Percentiles rank a stretch among this genome's conserved stretches.
phyloP scores from a whole-genome alignment of 176 grass and related monocot genomes.

The Aechmea fasciata region DNA sequence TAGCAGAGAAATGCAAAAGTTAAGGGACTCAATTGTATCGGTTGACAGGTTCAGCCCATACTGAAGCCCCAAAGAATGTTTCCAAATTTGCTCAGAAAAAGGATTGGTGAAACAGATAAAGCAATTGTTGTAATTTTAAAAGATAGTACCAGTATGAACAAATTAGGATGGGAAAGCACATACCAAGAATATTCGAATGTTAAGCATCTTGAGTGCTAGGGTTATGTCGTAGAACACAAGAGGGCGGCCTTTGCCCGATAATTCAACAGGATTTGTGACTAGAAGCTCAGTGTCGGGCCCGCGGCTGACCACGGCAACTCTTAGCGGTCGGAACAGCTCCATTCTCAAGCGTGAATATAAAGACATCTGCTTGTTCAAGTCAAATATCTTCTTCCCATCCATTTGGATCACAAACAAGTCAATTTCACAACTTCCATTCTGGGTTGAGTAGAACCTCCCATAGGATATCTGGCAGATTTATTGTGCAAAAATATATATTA shows the following conservation, averaged over 20 bases:
- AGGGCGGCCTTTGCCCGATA: slow-evolving; percentile 15
- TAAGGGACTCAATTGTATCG: too few species aligned
- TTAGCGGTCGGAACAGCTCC: not conserved
- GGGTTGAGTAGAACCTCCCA: slow-evolving; percentile 4
- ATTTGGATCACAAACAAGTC: slow-evolving; percentile 21
- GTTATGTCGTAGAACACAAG: slow-evolving; percentile 25
- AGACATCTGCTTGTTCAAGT: not conserved
- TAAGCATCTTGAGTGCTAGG: slow-evolving; percentile 13
- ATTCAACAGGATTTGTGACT: slow-evolving; percentile 8
- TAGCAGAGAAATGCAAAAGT: too few species aligned
- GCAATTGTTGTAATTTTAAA: too few species aligned
- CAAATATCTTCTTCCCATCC: slow-evolving; percentile 18
- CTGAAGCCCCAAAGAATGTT: too few species aligned
- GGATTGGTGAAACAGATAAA: too few species aligned
- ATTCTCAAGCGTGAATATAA: slow-evolving; percentile 9
- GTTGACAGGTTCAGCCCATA: too few species aligned
- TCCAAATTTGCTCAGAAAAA: too few species aligned
- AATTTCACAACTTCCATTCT: slow-evolving; percentile 6
- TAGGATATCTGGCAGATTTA: slow-evolving; percentile 4
- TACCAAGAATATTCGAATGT: slow-evolving; percentile 8
- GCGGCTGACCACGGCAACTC: slow-evolving; percentile 8
- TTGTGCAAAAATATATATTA: too few species aligned
- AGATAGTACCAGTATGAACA: not conserved
- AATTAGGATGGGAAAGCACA: not conserved
- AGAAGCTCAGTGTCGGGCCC: slow-evolving; percentile 14